Base-by-base conservation (phyloP, 192 early-diverging fungal species). In the Backusella parvicylindrica region DNA sequence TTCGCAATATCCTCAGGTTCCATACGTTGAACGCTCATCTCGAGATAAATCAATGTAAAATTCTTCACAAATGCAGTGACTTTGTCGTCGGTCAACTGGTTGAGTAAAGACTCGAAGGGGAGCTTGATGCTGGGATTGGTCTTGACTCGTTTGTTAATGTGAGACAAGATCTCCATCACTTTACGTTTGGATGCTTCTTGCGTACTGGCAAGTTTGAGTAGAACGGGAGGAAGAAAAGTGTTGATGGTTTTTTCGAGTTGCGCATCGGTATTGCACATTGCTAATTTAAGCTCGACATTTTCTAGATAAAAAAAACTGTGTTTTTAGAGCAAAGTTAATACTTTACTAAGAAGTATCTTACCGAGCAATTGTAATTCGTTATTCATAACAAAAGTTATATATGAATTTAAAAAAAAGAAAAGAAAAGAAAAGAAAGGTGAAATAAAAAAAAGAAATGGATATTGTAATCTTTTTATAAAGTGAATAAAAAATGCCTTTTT, bases 111-210 rank as follows among this genome's bases (percentile, higher is more conserved):
- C 4, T 79, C 73, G 1, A 89, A 76, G 13, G 95, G 95, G 12
- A 95, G 77, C 40, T 81, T 82, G 32, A 96, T 84, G 1, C 73
- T 71, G 0, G 81, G 77, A 64, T 87, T 88, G 6, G 91, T 74
- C 50, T 93, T 91, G 43, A 94, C 82, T 49, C 96, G 90, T 74
- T 93, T 95, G 74, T 93, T 96, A 72, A 98, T 89, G 72, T 98
- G 97, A 9, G 86, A 83, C 8, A 94, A 85, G 26, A 98, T 85
- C 9, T 77, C 84, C 75, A 95, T 91, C 38, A 95, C 91, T 77
- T 89, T 89, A 47, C 77, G 78, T 16, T 83, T 75, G 18, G 84
- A 78, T 3, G 41, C 65, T 47, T 87, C 84, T 23, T 77, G 53
- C 4, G 86, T 79, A 35, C 84, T 86, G 49, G 81, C 82, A 6